These are phyloP conservation scores for Breynia disticha DNA, from an alignment of 441 rosid species.

Conservation along the genomic window DNA sequence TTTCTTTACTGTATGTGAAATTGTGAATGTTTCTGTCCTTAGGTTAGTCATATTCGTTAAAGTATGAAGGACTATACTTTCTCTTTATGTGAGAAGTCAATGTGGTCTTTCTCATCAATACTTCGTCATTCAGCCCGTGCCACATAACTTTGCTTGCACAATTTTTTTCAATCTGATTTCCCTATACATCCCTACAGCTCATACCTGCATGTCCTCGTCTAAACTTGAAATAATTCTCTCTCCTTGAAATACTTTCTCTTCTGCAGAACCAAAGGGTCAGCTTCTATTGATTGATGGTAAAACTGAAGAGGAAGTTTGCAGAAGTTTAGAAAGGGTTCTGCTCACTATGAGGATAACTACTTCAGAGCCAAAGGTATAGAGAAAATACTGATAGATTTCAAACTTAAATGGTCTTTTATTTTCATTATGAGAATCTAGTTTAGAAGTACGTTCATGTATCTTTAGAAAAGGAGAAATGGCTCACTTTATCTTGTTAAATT, in stretches of 20 bases:
- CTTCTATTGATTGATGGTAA: slow-evolving; percentile 89
- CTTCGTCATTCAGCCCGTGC: background rate
- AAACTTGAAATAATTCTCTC: too few species aligned
- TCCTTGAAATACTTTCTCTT: slow-evolving; percentile 10
- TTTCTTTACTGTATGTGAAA: background rate
- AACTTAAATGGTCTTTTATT: background rate
- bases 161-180: background rate
- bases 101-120: slow-evolving; percentile 1
- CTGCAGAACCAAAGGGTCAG: slow-evolving; percentile 95
- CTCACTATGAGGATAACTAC: slow-evolving; percentile 90
- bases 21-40: background rate
- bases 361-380: slow-evolving; percentile 87
- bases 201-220: slow-evolving; percentile 5
- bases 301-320: slow-evolving; percentile 81
- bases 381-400: slow-evolving; percentile 4
- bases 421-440: too few species aligned
- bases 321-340: slow-evolving; percentile 89
- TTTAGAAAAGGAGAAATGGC: too few species aligned
- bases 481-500: too few species aligned
- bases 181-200: background rate
- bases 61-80: background rate
- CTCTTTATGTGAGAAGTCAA: background rate
- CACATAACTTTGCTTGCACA: background rate
- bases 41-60: background rate
- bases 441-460: too few species aligned